Base-by-base conservation (phyloP, 352 stramenopile genomes). In the Pythium rishiriense region DNA sequence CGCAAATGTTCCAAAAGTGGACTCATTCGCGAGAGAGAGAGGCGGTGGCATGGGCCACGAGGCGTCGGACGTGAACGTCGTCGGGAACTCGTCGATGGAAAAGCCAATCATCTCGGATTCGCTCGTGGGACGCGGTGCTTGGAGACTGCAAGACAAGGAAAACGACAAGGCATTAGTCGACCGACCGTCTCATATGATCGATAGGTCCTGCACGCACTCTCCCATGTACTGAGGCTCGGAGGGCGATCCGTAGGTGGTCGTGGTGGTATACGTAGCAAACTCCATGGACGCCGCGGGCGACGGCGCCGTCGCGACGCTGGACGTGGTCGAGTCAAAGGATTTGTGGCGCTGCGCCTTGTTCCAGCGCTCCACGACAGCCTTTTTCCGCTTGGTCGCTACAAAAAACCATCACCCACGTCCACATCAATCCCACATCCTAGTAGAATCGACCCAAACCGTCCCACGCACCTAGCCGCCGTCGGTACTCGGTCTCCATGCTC, bases 71-170 rank as follows among this genome's bases (percentile, higher is more conserved):
- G 73, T 76, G 53, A 86, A 76, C 4, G 76, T 76, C 39, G 74
- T 64, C 19, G 82, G 79, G 37, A 88, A 84, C 21, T 88, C 79
- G 15, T 90, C 81, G 28, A 89, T 85, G 37, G 73, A 86, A 51
- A 88, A 87, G 10, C 75, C 82, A 43, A 87, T 79, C 74, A 89
- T 87, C 28, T 93, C 81, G 8, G 61, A 75, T 24, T 93, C 73
- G 0, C 69, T 46, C 12, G 71, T 46, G 65, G 72, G 85, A 47
- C 51, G 39, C 8, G 61, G 61, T 29, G 35, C 39, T 15, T 33
- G 21, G 4, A 61, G 24, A 4, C 60, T 67, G 22, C 22, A 35
- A 9, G 22, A 45, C 24, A 21, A 31, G 52, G 10, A 11, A 41
- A 1, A 50, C 33, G 35, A 25, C 42, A 12, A 41, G 11, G 24